Percentiles rank a stretch among this genome's conserved stretches.
These are phyloP conservation scores for Cyberlindnera suaveolens DNA, from an alignment of 805 yeast genomes.

Conservation along the genomic window DNA sequence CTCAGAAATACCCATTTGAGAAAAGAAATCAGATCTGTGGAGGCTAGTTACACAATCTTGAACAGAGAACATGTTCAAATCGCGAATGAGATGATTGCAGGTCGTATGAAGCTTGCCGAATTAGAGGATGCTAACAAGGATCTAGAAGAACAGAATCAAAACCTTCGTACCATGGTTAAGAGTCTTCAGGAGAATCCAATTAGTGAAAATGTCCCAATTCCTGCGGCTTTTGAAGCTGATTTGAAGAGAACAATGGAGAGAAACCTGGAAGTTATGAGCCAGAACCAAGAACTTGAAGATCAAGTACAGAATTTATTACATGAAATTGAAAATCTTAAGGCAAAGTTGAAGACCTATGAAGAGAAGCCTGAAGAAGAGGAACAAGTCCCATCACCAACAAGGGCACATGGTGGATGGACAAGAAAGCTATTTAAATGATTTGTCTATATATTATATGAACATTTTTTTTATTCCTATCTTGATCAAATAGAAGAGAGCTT, in stretches of 20 bases:
- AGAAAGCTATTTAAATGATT: slow-evolving; percentile 19
- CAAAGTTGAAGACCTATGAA: slow-evolving; percentile 8
- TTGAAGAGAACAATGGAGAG: slow-evolving; percentile 54
- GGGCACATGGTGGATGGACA: slow-evolving; percentile 14
- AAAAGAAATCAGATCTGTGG: slow-evolving; percentile 66
- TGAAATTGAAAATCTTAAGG: slow-evolving; percentile 32
- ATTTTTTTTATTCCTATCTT: no score
- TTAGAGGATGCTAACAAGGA: slow-evolving; percentile 69
- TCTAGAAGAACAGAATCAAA: slow-evolving; percentile 41
- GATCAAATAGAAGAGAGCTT: no score
- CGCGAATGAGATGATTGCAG: slow-evolving; percentile 81
- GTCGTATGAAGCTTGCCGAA: slow-evolving; percentile 69
- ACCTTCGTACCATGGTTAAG: slow-evolving; percentile 32
- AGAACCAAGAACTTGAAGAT: slow-evolving; percentile 52
- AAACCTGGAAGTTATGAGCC: slow-evolving; percentile 60
- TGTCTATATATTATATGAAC: not conserved
- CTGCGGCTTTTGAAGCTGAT: slow-evolving; percentile 41
- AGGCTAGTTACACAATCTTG: slow-evolving; percentile 58
- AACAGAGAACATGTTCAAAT: slow-evolving; percentile 81
- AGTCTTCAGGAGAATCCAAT: slow-evolving; percentile 22
- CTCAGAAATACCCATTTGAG: slow-evolving; percentile 66
- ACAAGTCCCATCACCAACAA: slow-evolving; percentile 2
- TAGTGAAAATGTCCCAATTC: slow-evolving; percentile 29
- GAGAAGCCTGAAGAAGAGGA: not conserved
- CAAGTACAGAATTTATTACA: slow-evolving; percentile 38